Evolutionary conservation across 2,329 filamentous ascomycete species (phyloP).

Genomic region (Furcasterigmium sp.): DNA sequence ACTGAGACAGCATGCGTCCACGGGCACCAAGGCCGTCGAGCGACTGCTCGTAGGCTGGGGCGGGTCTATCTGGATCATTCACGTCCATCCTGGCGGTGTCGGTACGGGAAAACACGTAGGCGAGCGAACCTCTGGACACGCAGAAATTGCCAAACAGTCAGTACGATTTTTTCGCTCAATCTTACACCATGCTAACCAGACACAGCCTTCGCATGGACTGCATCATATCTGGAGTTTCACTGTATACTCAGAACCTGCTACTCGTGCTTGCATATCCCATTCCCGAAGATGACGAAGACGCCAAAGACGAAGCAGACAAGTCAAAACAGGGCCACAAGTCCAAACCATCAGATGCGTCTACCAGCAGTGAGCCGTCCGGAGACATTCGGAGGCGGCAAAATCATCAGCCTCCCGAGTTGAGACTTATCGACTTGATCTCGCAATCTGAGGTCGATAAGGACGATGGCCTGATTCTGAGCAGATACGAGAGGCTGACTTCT

Average conservation of each 20-base stretch:
- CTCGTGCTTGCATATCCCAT: slow-evolving; percentile 88
- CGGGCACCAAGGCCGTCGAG: slow-evolving; percentile 52
- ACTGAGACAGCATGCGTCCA: slow-evolving; percentile 42
- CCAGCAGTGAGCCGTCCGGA: slow-evolving; percentile 54
- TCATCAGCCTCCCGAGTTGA: slow-evolving; percentile 79
- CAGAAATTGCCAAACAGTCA: slow-evolving; percentile 89
- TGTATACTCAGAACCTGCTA: slow-evolving; percentile 90
- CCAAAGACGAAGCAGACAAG: slow-evolving; percentile 30
- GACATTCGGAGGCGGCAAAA: slow-evolving; percentile 69
- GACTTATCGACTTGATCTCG: slow-evolving; percentile 82
- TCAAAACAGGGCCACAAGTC: slow-evolving; percentile 31
- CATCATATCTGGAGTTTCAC: slow-evolving; percentile 92
- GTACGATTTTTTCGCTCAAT: slow-evolving; percentile 25
- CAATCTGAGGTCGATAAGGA: slow-evolving; percentile 87
- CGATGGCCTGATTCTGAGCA: slow-evolving; percentile 78
- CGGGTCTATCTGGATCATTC: slow-evolving; percentile 90
- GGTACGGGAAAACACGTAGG: slow-evolving; percentile 62
- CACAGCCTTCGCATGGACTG: slow-evolving; percentile 86
- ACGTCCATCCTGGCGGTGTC: slow-evolving; percentile 73
- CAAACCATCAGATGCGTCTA: slow-evolving; percentile 39
- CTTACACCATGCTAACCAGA: slow-evolving; percentile 18
- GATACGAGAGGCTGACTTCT: slow-evolving; percentile 79
- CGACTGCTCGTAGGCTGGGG: slow-evolving; percentile 93
- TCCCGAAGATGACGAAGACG: slow-evolving; percentile 63
- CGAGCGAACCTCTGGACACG: slow-evolving; percentile 69